Base-by-base conservation (phyloP, 306 rosid genomes). In the Oxytropis ochrocephala region DNA sequence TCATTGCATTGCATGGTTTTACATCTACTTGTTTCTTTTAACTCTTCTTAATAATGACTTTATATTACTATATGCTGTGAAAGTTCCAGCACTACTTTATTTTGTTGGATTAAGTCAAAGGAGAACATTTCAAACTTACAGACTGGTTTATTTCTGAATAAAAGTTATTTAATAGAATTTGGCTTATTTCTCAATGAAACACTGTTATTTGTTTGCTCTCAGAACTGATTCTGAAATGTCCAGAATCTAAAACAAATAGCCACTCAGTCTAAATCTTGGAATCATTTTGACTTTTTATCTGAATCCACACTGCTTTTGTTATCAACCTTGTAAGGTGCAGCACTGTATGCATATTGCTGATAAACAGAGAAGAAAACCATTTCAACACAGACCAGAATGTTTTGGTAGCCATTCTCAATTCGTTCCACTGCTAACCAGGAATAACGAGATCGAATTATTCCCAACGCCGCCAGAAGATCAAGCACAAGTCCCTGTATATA, bases 351-450 rank as follows among this genome's bases (percentile, higher is more conserved):
- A 50, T 78, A 81, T 60, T 71, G 89, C 84, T 89, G 97, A 55
- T 81, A 69, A 64, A 77, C 76, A 18, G 96, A 87, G 80, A 91
- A 91, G 81, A 84, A 79, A 39, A 91, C 96, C 94, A 91, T 91
- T 86, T 89, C 96, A 32, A 89, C 16, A 59, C 94, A 89, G 46
- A 89, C 80, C 91, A 91, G 80, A 30, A 91, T 75, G 77, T 91
- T 91, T 62, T 89, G 97, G 75, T 84, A 83, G 29, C 96, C 97
- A 79, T 84, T 85, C 73, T 87, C 91, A 4, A 84, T 79, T 43
- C 89, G 94, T 74, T 87, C 96, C 58, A 87, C 94, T 13, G 85
- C 70, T 56, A 87, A 70, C 97, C 96, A 89, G 49, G 85, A 84
- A 74, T 84, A 72, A 33, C 78, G 72, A n/a, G 94, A 84, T 67